phyloP scores from a whole-genome alignment of 176 grass and related monocot genomes.

The Bromus sterilis region DNA sequence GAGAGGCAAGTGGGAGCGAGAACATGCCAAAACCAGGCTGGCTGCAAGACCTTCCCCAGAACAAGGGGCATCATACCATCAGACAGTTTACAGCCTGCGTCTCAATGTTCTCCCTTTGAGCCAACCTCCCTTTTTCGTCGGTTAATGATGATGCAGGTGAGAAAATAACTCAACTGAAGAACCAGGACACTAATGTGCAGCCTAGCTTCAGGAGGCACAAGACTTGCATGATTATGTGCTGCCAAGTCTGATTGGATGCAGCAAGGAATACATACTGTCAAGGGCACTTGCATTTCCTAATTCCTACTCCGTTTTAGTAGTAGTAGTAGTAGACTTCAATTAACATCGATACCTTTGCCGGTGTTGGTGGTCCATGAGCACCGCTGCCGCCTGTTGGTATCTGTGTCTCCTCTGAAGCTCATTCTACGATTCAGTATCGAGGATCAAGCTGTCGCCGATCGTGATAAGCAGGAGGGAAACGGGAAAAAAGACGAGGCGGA shows the following conservation, averaged over 20 bases:
- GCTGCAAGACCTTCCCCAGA: conserved; percentile 6
- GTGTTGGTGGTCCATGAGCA: conserved; percentile 25
- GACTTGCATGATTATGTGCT: neutral
- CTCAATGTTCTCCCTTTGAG: neutral
- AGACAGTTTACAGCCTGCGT: neutral
- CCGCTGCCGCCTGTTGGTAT: neutral
- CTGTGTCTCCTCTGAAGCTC: conserved; percentile 3
- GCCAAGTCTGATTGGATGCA: neutral
- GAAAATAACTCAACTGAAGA: neutral
- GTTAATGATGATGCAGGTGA: neutral
- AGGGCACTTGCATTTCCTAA: conserved; percentile 17
- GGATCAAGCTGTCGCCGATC: neutral
- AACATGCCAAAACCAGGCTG: conserved; percentile 26
- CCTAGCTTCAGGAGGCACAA: neutral
- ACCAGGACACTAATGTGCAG: neutral
- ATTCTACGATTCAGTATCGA: conserved; percentile 4
- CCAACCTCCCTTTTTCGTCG: too few relatives aligned
- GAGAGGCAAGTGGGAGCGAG: conserved; percentile 14
- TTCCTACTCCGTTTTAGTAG: neutral
- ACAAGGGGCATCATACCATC: neutral
- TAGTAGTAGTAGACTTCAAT: neutral
- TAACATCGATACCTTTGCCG: neutral
- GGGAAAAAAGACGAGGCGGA: neutral
- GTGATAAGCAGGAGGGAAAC: too few relatives aligned
- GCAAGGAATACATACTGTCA: conserved; percentile 36